Base-by-base conservation (phyloP, 2,329 filamentous ascomycete genomes). In the Nothophoma quercina region DNA sequence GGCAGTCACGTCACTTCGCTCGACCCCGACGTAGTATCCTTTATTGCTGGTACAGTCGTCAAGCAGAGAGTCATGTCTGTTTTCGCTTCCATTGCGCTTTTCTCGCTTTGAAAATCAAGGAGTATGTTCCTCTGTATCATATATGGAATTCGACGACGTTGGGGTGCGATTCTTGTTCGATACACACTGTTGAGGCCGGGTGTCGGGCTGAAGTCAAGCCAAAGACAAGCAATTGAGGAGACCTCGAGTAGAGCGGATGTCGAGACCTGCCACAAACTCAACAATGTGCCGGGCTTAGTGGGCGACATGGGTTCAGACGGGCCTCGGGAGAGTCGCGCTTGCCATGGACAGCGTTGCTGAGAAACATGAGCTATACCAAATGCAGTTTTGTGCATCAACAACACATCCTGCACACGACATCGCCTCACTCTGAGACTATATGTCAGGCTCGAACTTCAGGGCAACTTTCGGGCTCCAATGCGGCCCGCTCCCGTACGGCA, bases 121-220 rank as follows among this genome's bases (percentile, higher is more conserved):
- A 32, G 45, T n/a, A 40, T 39, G 15, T 13, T 33, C 4, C 41
- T 55, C 13, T 36, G 50, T 15, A 4, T 48, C 3, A 9, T 16
- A 10, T 55, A 58, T 12, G 46, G 55, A 5, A 54, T 45, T n/a
- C 32, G 51, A 6, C 34, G 35, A 21, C 46, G 50, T 16, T 58
- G 55, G 46, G 51, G 36, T 16, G 55, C 21, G 9, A 55, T 54
- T n/a, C 19, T 58, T 4, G 50, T 54, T 23, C 50, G 46, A 8
- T 29, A 58, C n/a, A 51, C 55, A 3, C 15, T 57, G 12, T 58
- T 58, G 40, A 40, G 46, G 10, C 29, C 55, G 6, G 46, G 46
- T 10, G 23, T 34, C 0, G 39, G 32, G 2, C 13, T 57, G n/a
- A 19, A 38, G 10, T 40, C 18, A 10, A 46, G 29, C 9, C 4